Percentiles rank a stretch among this genome's conserved stretches.
phyloP scores from a whole-genome alignment of 2,329 filamentous ascomycete species.

The Tolypocladium paradoxum region DNA sequence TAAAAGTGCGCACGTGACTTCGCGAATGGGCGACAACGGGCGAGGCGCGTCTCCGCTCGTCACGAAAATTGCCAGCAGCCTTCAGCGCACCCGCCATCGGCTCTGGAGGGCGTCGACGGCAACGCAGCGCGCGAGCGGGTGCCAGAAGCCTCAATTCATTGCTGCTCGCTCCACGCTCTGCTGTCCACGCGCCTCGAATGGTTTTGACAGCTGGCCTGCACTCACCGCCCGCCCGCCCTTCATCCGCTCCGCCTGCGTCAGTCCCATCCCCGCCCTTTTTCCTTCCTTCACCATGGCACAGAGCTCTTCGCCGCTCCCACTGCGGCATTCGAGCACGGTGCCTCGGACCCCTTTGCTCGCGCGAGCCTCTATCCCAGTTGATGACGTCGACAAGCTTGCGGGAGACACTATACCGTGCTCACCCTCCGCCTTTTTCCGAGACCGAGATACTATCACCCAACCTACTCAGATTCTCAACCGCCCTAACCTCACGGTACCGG shows the following conservation, averaged over 20 bases:
- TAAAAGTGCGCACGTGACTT: constrained; percentile 13
- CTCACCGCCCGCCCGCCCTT: constrained; percentile 4
- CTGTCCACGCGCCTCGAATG: neutral
- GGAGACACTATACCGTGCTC: constrained; percentile 35
- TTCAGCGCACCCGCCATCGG: neutral
- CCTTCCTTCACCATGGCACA: constrained; percentile 14
- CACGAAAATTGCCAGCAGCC: constrained; percentile 4
- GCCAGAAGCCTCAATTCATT: neutral
- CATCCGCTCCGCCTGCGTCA: constrained; percentile 4
- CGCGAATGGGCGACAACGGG: constrained; percentile 6
- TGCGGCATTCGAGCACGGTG: constrained; percentile 16
- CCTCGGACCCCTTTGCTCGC: constrained; percentile 16
- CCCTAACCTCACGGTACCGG: constrained; percentile 19
- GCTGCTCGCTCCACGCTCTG: neutral
- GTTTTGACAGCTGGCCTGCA: constrained; percentile 1
- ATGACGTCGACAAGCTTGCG: constrained; percentile 35
- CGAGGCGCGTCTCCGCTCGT: constrained; percentile 6
- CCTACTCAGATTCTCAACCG: constrained; percentile 36
- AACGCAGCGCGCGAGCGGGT: neutral
- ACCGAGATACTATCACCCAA: constrained; percentile 25
- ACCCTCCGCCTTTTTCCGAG: constrained; percentile 24
- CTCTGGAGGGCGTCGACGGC: neutral
- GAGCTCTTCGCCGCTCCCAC: constrained; percentile 19
- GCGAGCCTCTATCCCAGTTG: constrained; percentile 10
- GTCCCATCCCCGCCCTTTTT: neutral